Evolutionary conservation across 345 rosid genomes (phyloP), one percentile per base, ranked within the genome.

Genomic region (Citrus mangshanensis): DNA sequence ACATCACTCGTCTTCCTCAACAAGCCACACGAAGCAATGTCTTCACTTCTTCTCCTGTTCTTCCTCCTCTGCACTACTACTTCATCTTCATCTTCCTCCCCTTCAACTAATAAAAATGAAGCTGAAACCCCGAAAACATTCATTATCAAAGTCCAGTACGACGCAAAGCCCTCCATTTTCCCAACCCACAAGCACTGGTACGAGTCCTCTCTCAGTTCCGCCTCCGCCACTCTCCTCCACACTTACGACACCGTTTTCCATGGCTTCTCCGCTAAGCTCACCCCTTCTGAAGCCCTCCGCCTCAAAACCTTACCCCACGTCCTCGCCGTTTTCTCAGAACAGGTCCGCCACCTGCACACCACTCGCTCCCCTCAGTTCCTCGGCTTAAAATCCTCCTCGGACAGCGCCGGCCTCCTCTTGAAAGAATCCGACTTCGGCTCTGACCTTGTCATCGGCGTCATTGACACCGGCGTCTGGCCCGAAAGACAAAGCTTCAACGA

Each of bases 401-500:
- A 89, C 86, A 90, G 89, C 65, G 91, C 85, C 6, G 97, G 95
- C 28, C 84, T 95, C 1, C 88, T 93, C 25, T 13, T 46, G 51
- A 90, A 91, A 22, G 93, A 93, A 24, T 93, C 99, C 5, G 93
- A 94, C 73, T 96, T 91, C 76, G 99, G 99, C 49, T 96, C 99
- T 70, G 98, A 96, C 77, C 95, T 94, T 61, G 98, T 96, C 46
- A 84, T 96, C 37, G 99, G 95, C 1, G 97, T 96, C 55, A 82
- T 96, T 25, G 97, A 96, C 70, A 96, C 99, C 16, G 99, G 98
- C 66, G 84, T 96, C 65, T 93, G 98, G 97, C 99, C 99, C 0
- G 97, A 94, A 78, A 83, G 92, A 0, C 88, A 92, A 54, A 91
- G 98, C 87, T 96, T 94, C 84, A 84, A 94, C 55, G 99, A 93